Conservation (phyloP, 495 filamentous ascomycete genomes). For the Aspergillus steynii region DNA sequence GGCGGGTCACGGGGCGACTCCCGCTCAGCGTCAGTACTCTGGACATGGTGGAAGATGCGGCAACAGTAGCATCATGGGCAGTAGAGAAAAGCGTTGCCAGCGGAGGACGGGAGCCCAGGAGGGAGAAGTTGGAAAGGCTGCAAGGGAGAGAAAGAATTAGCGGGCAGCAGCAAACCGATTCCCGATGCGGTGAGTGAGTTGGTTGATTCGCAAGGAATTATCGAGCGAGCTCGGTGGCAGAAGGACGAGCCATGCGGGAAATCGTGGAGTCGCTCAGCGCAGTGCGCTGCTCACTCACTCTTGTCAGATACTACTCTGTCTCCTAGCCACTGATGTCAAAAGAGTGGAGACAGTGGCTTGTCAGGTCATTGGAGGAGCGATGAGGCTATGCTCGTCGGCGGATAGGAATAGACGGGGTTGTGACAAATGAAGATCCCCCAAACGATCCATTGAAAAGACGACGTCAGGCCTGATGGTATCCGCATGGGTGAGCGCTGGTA, state of each 20-base stretch:
- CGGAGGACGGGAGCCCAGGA: slow-evolving; percentile 6
- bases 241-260: background rate
- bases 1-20: slow-evolving; percentile 25
- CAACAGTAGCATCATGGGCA: slow-evolving; percentile 32
- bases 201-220: background rate
- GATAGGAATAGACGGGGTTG: background rate
- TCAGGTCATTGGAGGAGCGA: background rate
- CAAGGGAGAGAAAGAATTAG: background rate
- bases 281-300: background rate
- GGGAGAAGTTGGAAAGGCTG: background rate
- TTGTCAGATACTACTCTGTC: background rate
- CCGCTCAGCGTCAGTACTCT: slow-evolving; percentile 24
- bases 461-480: background rate
- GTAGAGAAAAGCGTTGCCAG: slow-evolving; percentile 5
- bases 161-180: background rate
- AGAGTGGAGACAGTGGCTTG: background rate
- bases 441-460: background rate
- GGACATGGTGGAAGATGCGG: slow-evolving; percentile 25
- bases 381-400: background rate
- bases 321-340: slow-evolving; percentile 6
- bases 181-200: background rate
- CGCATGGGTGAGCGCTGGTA: background rate
- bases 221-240: background rate
- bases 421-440: background rate
- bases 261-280: background rate